Evolutionary conservation across 169 alveolate species (phyloP).

Genomic region (Eimeria praecox): DNA sequence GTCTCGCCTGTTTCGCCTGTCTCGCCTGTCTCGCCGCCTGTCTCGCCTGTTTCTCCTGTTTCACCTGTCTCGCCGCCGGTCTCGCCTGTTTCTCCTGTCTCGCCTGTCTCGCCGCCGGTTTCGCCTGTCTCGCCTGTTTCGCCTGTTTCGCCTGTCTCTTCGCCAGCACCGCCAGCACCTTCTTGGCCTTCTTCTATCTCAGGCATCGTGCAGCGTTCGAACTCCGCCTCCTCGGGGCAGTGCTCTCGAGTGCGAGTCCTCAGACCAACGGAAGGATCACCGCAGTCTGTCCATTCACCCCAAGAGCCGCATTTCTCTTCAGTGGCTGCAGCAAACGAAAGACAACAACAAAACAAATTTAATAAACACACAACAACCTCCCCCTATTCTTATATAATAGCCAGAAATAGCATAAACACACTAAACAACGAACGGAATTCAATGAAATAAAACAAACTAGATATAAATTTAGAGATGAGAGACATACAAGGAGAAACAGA

Average conservation of each 20-base stretch:
- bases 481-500: background rate
- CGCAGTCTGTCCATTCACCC: conserved; percentile 65
- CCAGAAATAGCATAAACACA: too few relatives aligned
- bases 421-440: too few relatives aligned
- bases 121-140: background rate
- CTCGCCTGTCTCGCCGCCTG: background rate
- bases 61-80: background rate
- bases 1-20: background rate
- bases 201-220: conserved; percentile 51
- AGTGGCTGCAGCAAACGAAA: background rate
- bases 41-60: background rate
- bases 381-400: background rate
- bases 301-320: conserved; percentile 62
- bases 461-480: too few relatives aligned
- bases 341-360: background rate
- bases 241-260: background rate
- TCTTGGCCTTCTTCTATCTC: background rate
- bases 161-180: background rate
- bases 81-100: background rate
- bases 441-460: background rate
- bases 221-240: conserved; percentile 32
- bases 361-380: too few relatives aligned
- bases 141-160: background rate
- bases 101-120: background rate
- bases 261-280: conserved; percentile 20